These are phyloP conservation scores for Schizopora paradoxa DNA, from an alignment of 1,284 basidiomycete genomes.

Conservation along the genomic window DNA sequence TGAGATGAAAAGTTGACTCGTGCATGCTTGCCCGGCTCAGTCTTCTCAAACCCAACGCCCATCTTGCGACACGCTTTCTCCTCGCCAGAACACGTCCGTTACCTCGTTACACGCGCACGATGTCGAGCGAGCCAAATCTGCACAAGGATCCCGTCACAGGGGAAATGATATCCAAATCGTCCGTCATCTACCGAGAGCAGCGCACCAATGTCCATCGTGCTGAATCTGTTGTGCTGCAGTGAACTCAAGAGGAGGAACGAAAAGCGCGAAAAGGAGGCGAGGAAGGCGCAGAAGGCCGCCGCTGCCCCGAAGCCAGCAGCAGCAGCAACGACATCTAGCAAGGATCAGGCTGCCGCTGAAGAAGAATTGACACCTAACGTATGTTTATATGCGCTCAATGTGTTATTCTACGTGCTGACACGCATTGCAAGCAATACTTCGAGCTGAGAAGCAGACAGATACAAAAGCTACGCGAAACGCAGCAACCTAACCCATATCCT, in stretches of 20 bases:
- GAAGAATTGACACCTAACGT: constrained; percentile 83
- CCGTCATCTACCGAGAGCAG: constrained; percentile 29
- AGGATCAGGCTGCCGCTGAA: constrained; percentile 45
- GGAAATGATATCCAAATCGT: constrained; percentile 95
- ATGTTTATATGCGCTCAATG: constrained; percentile 27
- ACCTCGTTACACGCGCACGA: constrained; percentile 22
- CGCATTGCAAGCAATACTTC: constrained; percentile 80
- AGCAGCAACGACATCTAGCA: constrained; percentile 29
- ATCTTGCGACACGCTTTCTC: background rate
- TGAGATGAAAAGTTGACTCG: background rate
- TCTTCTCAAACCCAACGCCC: constrained; percentile 7
- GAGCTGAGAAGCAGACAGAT: constrained; percentile 90
- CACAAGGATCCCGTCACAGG: constrained; percentile 88
- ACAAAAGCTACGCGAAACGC: constrained; percentile 79
- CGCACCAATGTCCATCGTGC: constrained; percentile 12
- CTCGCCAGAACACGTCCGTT: background rate
- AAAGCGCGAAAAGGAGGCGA: constrained; percentile 79
- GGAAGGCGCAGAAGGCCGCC: constrained; percentile 76
- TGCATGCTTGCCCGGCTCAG: constrained; percentile 12
- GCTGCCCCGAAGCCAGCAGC: constrained; percentile 37
- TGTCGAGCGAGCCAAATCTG: constrained; percentile 51
- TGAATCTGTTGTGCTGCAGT: constrained; percentile 40
- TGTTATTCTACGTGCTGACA: background rate
- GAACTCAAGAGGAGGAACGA: constrained; percentile 91
- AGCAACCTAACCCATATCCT: constrained; percentile 91